Base-by-base conservation (phyloP, 176 grass and related monocot genomes). In the Ensete ventricosum region DNA sequence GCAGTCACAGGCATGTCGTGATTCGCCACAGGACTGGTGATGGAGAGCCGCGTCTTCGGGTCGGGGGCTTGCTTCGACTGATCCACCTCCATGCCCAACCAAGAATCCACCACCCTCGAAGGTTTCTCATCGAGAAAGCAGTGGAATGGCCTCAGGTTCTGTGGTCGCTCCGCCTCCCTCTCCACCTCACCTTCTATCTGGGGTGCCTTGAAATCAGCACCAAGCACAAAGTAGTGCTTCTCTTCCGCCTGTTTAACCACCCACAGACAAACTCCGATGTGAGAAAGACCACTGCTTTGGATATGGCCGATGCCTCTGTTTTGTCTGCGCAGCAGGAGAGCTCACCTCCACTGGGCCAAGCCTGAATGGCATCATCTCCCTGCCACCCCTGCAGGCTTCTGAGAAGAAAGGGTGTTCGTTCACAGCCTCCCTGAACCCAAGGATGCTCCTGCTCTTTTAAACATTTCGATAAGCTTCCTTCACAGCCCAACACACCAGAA, bases 91-190 rank as follows among this genome's bases (percentile, higher is more conserved):
- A 77, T 51, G 48, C 60, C 52, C 29, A 26, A 52, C 75, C 75
- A 77, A 9, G 75, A 52, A 52, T 20, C 59, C 17, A 52, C 48
- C 11, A 12, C 63, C 57, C 34, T 53, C 13, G 55, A 22, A 9
- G 72, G 72, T 62, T 11, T 67, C 78, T 85, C 78, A 50, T 85
- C 50, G 25, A 85, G 80, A 54, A 85, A 81, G 20, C 83, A 70
- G 29, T 85, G 64, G 83, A 81, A 85, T 70, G 77, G 75, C 57
- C 77, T 71, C 12, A 72, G 70, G 29, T 60, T 80, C 26, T 73
- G 71, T 9, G 17, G 5, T 21, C 8, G 17, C 10, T 26, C 21
- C 10, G 16, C 21, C 52, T 73, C 71, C 52, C 13, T 20, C 57
- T 69, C 43, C 67, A 8, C 9, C 25, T 69, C 67, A 69, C 49